Evolutionary conservation across 116 monocot genomes (phyloP), one percentile per base, ranked within the genome.

Genomic region (Phalaenopsis hybrid): DNA sequence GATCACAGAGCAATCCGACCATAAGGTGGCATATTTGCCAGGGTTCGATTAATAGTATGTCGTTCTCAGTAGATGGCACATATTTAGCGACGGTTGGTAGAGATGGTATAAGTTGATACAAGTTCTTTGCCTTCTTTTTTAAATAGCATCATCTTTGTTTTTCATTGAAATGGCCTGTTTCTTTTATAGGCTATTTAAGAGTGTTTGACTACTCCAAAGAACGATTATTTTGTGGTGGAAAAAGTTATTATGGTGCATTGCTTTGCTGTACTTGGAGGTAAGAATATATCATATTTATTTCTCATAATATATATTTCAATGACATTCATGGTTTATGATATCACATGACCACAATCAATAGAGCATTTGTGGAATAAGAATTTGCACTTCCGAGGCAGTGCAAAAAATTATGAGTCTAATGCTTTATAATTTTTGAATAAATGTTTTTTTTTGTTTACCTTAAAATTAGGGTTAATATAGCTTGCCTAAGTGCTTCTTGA

Each of bases 201-300:
- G 98, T 98, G 59, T 98, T 94, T 86, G 95, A 98, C 52, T 98
- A 85, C 76, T 74, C 77, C 44, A 98, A 91, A 83, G 95, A 92
- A 78, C 93, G 92, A 79, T 76, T 98, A 48, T 81, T 93, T 80
- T 95, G 88, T 86, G 98, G 98, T 78, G 93, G 95, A 25, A 98
- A 93, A 95, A 95, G 98, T 69, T 98, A 98, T 76, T 98, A 98
- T 88, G 98, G 98, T 46, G 93, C 98, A 61, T 81, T 98, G 61
- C 82, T 98, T 20, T 98, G 98, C 84, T 95, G 95, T 79, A 85
- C 98, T 41, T 98, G 98, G 98, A 98, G 98, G 98, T 98, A 91
- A 82, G 25, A 18, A 11, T 4, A 50, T 44, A 55, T 49, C 21
- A 46, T 77, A 20, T 44, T 65, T 6, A 46, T 23, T 61, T 41